Evolutionary conservation across 2,329 filamentous ascomycete species (phyloP), one percentile per base, ranked within the genome.

Genomic region (Colletotrichum eleusines): DNA sequence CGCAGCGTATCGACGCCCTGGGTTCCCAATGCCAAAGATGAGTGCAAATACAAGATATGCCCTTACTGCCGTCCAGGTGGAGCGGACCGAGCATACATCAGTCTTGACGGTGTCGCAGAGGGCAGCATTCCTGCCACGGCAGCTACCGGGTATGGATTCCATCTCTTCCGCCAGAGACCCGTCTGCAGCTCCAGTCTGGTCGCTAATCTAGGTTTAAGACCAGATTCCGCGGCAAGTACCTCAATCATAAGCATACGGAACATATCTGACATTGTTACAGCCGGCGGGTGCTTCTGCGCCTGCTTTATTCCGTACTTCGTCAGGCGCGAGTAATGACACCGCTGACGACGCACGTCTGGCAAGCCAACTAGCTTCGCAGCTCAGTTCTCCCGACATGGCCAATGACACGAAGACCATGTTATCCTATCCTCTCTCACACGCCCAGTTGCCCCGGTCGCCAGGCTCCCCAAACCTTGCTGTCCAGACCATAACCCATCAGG

Each of bases 31-130:
- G 71, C 76, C 26, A 75, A 75, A 0, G 74, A 81, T 0, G 85
- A 88, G 75, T 90, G 88, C 70, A 81, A 83, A 53, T 85, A 82
- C 77, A 87, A 81, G 70, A 80, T 84, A 51, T 90, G 88, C 71
- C 81, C 83, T 4, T 71, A 68, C 8, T 90, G 88, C 73, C 84
- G 86, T 4, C 82, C 82, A 5, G 77, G 76, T 0, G 81, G 79
- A 33, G 76, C 78, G 28, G 80, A 84, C 18, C 84, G 87, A 35
- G 76, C 83, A 1, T 87, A 79, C 69, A 77, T 89, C 28, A 86
- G 85, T 73, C 78, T 90, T 23, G 77, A 87, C 71, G 84, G 82
- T 5, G 79, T 90, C 28, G 76, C 80, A n/a, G 77, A 84, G 28
- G 86, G 82, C 8, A 85, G 88, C 58, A 78, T 89, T 4, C 82